Evolutionary conservation across 176 grass and related monocot species (phyloP), one percentile per base, ranked within the genome.

Genomic region (Rhipidocladum racemiflorum): DNA sequence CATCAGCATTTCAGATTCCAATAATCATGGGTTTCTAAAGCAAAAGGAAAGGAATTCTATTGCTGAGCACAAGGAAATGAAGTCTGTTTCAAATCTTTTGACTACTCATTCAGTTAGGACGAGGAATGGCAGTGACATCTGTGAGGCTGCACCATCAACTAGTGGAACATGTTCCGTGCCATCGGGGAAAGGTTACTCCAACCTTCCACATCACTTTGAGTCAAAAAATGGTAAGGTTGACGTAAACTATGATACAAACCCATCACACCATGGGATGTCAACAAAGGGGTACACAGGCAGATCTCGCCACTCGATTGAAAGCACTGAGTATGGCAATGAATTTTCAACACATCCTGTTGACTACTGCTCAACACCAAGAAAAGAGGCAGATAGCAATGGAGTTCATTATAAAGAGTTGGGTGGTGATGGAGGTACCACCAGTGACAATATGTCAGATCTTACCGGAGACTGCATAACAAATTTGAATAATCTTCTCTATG

Each of bases 401-500:
- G 79, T 70, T 30, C 79, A 70, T 4, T 20, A 15, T 70, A 60
- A 84, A 53, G 72, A 76, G 17, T 20, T 30, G 25, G 46, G 74
- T 56, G 77, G 60, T 75, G 82, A 81, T 89, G 53, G 67, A 67
- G 65, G 77, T 87, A 43, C 60, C 56, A 75, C 24, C 15, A 65
- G 42, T 71, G 83, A 71, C 46, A 83, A 70, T 32, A 86, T 90
- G 48, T 82, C 85, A 83, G 70, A 94, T 87, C 77, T 97, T 24
- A 84, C 70, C 36, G 92, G 95, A 64, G 85, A 97, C 64, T 75
- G 71, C 15, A 1, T 10, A 27, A 23, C 75, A 63, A 75, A 94
- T 86, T 76, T 61, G 20, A 76, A 28, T 51, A 92, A 92, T 92
- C 88, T 97, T 75, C 32, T 51, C 24, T 89, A 76, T 75, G 92